Evolutionary conservation across 495 filamentous ascomycete genomes (phyloP).

Genomic region (Coniosporium apollinis): DNA sequence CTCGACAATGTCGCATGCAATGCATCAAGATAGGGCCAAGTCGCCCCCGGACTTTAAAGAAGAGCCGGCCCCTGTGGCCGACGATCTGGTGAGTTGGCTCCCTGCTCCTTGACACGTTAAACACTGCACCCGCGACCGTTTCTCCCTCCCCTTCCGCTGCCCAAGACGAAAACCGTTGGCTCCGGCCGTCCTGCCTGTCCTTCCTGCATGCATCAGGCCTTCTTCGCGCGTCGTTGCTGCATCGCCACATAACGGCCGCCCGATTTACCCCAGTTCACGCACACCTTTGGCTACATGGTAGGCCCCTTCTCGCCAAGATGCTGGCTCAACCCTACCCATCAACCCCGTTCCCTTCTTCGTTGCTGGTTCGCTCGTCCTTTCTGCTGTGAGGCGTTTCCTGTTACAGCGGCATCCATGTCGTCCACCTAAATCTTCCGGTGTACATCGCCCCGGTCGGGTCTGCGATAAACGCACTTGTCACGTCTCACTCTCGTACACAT

Average conservation of each 20-base stretch:
- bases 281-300: constrained; percentile 21
- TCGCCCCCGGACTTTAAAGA: constrained; percentile 22
- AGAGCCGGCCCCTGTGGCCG: constrained; percentile 22
- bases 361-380: constrained; percentile 6
- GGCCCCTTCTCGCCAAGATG: constrained; percentile 20
- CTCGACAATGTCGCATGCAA: too few species aligned
- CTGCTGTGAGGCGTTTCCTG: too few species aligned
- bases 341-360: constrained; percentile 7
- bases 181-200: constrained; percentile 1
- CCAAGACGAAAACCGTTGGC: constrained; percentile 4
- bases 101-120: too few species aligned
- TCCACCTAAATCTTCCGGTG: not conserved
- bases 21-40: too few species aligned
- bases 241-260: constrained; percentile 14
- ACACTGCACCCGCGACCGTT: constrained; percentile 13
- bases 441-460: not conserved
- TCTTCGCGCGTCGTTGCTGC: constrained; percentile 13
- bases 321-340: constrained; percentile 7
- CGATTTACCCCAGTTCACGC: constrained; percentile 15
- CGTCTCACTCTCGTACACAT: not conserved
- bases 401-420: too few species aligned
- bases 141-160: not conserved
- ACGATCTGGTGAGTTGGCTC: constrained; percentile 21
- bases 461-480: not conserved
- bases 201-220: constrained; percentile 15